Conservation (phyloP, 257 asterid genomes). For the Penstemon newberryi region DNA sequence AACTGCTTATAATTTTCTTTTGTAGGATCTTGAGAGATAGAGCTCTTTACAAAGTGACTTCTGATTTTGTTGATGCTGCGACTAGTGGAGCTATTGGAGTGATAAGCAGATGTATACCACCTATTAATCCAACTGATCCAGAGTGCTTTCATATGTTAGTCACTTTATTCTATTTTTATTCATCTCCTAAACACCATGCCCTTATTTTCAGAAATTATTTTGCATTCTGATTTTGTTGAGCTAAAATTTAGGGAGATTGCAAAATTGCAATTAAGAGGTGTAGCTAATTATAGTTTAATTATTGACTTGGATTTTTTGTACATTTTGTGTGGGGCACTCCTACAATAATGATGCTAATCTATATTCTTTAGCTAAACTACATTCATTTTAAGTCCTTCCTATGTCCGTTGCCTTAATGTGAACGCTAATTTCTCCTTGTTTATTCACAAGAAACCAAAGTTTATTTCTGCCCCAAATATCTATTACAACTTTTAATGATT, state of each 20-base stretch:
- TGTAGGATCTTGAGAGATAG: conserved; percentile 90
- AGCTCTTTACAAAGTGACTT: conserved; percentile 87
- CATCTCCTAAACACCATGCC: background rate
- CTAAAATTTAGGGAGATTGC: background rate
- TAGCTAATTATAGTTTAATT: background rate
- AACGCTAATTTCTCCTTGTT: conserved; percentile 9
- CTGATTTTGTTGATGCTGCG: conserved; percentile 96
- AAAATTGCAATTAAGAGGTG: background rate
- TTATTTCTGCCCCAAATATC: background rate
- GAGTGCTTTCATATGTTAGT: conserved; percentile 95
- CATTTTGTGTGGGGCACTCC: background rate
- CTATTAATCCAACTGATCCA: conserved; percentile 97
- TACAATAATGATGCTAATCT: background rate
- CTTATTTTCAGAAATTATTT: background rate
- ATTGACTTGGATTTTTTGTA: background rate
- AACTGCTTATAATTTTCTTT: conserved; percentile 2
- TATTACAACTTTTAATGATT: background rate
- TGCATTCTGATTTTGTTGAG: background rate
- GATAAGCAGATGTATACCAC: conserved; percentile 85
- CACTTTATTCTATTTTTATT: background rate
- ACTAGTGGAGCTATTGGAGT: conserved; percentile 90
- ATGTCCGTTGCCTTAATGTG: background rate
- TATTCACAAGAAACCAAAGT: background rate
- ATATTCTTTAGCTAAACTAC: background rate
- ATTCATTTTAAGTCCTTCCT: background rate